Conservation (phyloP, 495 filamentous ascomycete genomes). For the Acidomyces sp. region DNA sequence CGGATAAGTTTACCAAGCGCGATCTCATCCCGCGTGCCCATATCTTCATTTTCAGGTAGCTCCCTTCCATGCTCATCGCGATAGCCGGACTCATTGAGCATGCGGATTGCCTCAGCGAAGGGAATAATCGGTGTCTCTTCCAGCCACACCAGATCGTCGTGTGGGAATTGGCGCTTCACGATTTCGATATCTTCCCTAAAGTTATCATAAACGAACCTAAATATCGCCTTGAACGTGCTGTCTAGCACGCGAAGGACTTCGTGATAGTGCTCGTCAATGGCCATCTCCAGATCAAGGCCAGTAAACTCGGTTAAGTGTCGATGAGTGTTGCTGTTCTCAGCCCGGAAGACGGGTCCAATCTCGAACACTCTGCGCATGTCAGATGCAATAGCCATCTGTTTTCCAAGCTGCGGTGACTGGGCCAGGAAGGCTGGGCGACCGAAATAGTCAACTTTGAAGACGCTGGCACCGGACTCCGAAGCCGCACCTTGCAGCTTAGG, state of each 20-base stretch:
- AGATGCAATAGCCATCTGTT: conserved; percentile 91
- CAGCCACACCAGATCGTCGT: conserved; percentile 63
- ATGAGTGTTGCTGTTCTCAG: conserved; percentile 93
- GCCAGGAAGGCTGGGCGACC: conserved; percentile 72
- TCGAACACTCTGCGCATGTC: conserved; percentile 83
- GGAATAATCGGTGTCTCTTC: conserved; percentile 69
- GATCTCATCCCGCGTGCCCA: conserved; percentile 78
- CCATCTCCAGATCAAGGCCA: conserved; percentile 96
- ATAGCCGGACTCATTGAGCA: conserved; percentile 75
- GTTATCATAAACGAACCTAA: conserved; percentile 46
- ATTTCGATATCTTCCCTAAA: conserved; percentile 31
- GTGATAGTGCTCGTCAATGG: conserved; percentile 75
- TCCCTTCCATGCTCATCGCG: conserved; percentile 58
- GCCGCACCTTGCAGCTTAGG: conserved; percentile 82
- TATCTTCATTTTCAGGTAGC: conserved; percentile 58
- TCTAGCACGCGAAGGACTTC: conserved; percentile 76
- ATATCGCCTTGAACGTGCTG: conserved; percentile 75
- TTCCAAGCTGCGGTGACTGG: conserved; percentile 90
- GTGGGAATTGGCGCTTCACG: conserved; percentile 49
- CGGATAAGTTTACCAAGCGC: conserved; percentile 68
- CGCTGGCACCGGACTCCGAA: conserved; percentile 84
- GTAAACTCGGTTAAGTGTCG: conserved; percentile 96
- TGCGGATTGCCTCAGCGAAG: conserved; percentile 63
- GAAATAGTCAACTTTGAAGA: conserved; percentile 89
- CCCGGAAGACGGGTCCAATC: conserved; percentile 84